Conservation (phyloP, 2,329 filamentous ascomycete species). For the Westerdykella ornata region DNA sequence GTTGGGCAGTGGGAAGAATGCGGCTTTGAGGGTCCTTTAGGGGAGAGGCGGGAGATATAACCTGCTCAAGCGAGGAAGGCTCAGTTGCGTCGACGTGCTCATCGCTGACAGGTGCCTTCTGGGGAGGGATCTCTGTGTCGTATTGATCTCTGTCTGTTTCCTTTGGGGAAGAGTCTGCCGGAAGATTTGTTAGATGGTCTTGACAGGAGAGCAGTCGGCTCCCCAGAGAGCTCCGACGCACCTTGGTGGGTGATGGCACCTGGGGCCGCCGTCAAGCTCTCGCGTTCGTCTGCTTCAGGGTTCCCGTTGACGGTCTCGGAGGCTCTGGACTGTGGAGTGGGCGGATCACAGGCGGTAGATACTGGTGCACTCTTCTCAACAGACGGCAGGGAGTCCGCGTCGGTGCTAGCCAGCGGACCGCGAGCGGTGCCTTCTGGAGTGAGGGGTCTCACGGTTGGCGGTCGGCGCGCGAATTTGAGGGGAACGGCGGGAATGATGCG, state of each 20-base stretch:
- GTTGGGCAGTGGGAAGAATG: not conserved
- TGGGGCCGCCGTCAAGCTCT: not conserved
- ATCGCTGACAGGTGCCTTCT: too few species aligned
- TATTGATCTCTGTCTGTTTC: too few species aligned
- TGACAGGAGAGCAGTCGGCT: not conserved
- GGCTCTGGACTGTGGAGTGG: conserved; percentile 23
- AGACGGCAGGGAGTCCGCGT: conserved; percentile 5
- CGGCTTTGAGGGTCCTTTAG: not conserved
- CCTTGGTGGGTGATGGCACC: not conserved
- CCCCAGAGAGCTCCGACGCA: not conserved
- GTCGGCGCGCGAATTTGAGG: conserved; percentile 27
- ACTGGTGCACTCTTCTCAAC: conserved; percentile 9
- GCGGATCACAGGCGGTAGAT: conserved; percentile 13
- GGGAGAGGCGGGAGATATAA: too few species aligned
- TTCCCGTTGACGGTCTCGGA: not conserved
- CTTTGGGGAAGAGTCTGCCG: too few species aligned
- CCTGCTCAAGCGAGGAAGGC: too few species aligned
- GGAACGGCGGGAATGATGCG: conserved; percentile 37
- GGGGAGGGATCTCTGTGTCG: too few species aligned
- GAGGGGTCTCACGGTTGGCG: conserved; percentile 20
- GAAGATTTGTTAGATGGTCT: not conserved
- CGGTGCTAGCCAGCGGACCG: conserved; percentile 12
- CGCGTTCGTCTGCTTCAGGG: not conserved
- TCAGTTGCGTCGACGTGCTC: too few species aligned
- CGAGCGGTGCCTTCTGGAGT: conserved; percentile 23